Conservation (phyloP, 352 stramenopile genomes). For the Blastocystis sp. region DNA sequence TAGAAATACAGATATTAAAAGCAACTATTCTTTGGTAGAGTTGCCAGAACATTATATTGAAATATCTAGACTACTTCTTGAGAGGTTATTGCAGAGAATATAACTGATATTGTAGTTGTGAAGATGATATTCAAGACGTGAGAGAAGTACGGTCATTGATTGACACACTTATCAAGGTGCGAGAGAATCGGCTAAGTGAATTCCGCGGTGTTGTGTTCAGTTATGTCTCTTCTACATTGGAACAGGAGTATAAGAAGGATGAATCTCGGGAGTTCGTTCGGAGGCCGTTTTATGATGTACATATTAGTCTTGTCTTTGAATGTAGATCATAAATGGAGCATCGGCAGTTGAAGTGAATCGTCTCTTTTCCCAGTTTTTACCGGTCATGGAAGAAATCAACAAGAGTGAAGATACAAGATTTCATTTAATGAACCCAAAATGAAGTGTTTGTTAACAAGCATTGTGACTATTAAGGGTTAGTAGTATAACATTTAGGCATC, state of each 20-base stretch:
- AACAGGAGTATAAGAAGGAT: constrained; percentile 12
- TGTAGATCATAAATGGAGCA: constrained; percentile 26
- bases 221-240: not conserved
- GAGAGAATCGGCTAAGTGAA: constrained; percentile 41
- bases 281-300: constrained; percentile 37
- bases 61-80: constrained; percentile 35
- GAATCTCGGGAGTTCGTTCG: not conserved
- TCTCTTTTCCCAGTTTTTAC: constrained; percentile 57
- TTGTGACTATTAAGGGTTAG: not conserved
- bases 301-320: not conserved
- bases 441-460: constrained; percentile 52
- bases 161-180: constrained; percentile 41
- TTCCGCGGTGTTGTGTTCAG: constrained; percentile 12
- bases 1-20: not conserved
- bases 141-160: constrained; percentile 18
- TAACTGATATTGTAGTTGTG: not conserved
- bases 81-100: not conserved
- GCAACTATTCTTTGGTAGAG: not conserved
- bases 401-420: constrained; percentile 31
- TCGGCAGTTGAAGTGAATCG: constrained; percentile 32
- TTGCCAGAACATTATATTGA: constrained; percentile 49
- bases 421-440: not conserved
- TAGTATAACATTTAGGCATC: not conserved
- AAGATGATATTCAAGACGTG: constrained; percentile 48
- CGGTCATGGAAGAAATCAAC: constrained; percentile 37